phyloP scores from a whole-genome alignment of 2,329 filamentous ascomycete genomes.

The Pestalotiopsis sp. region DNA sequence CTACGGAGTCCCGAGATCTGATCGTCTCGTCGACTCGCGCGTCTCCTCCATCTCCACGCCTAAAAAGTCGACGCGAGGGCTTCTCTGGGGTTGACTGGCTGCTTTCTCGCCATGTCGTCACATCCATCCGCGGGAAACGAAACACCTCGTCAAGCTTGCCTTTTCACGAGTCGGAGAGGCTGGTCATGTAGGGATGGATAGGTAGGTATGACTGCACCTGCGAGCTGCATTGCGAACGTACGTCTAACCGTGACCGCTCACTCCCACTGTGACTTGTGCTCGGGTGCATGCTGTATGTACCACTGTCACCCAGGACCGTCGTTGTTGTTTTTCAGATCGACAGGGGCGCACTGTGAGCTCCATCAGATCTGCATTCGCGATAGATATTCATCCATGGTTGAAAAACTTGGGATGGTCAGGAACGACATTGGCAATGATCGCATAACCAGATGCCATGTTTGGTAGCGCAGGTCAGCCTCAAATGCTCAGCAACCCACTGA shows the following conservation, averaged over 20 bases:
- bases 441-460: background rate
- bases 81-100: background rate
- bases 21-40: background rate
- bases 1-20: too few relatives aligned
- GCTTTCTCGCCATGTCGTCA: background rate
- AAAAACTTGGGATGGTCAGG: background rate
- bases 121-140: constrained; percentile 1
- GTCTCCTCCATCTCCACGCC: background rate
- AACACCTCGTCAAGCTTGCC: background rate
- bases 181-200: background rate
- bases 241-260: background rate
- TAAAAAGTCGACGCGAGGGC: background rate
- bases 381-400: background rate
- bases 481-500: background rate
- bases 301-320: background rate
- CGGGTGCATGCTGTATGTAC: background rate
- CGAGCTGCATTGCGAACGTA: background rate
- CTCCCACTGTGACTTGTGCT: background rate
- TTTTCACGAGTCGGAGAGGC: background rate
- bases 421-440: background rate
- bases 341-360: background rate
- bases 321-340: background rate
- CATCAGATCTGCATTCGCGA: background rate
- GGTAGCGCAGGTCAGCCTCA: background rate
- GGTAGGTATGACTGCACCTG: background rate